Conservation (phyloP, 2,329 filamentous ascomycete species). For the Colletotrichum costaricense region DNA sequence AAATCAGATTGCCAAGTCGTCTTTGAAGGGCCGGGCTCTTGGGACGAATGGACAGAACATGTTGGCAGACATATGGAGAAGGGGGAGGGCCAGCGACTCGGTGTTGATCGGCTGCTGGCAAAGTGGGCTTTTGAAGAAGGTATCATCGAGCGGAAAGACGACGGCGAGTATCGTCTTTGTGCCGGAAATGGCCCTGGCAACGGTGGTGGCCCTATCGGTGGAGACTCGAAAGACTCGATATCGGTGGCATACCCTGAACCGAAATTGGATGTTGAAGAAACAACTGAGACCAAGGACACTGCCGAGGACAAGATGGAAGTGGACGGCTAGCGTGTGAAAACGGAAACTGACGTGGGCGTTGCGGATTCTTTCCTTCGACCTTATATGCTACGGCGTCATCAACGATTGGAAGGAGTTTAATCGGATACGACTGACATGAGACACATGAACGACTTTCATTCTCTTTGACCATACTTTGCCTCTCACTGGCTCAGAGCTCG, state of each 20-base stretch:
- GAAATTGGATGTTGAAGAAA: slow-evolving; percentile 25
- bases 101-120: slow-evolving; percentile 67
- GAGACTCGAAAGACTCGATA: slow-evolving; percentile 37
- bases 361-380: slow-evolving; percentile 16
- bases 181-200: slow-evolving; percentile 49
- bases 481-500: slow-evolving; percentile 16
- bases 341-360: slow-evolving; percentile 16
- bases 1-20: slow-evolving; percentile 76
- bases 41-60: slow-evolving; percentile 94
- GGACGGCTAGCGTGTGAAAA: slow-evolving; percentile 13
- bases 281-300: not conserved
- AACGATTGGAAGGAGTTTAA: slow-evolving; percentile 22
- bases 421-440: slow-evolving; percentile 34
- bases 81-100: slow-evolving; percentile 67
- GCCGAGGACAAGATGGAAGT: slow-evolving; percentile 22
- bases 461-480: slow-evolving; percentile 11
- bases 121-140: slow-evolving; percentile 73
- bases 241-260: slow-evolving; percentile 33
- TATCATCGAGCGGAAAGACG: slow-evolving; percentile 69
- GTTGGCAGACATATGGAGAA: slow-evolving; percentile 91
- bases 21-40: slow-evolving; percentile 79
- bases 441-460: slow-evolving; percentile 31
- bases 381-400: slow-evolving; percentile 29
- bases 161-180: slow-evolving; percentile 68
- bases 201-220: slow-evolving; percentile 5